A percentile compares a stretch with the other conserved stretches of the same genome.
These are phyloP conservation scores for Nannizziopsis arthrosporioides DNA, from an alignment of 2,329 filamentous ascomycete genomes.

Conservation along the genomic window DNA sequence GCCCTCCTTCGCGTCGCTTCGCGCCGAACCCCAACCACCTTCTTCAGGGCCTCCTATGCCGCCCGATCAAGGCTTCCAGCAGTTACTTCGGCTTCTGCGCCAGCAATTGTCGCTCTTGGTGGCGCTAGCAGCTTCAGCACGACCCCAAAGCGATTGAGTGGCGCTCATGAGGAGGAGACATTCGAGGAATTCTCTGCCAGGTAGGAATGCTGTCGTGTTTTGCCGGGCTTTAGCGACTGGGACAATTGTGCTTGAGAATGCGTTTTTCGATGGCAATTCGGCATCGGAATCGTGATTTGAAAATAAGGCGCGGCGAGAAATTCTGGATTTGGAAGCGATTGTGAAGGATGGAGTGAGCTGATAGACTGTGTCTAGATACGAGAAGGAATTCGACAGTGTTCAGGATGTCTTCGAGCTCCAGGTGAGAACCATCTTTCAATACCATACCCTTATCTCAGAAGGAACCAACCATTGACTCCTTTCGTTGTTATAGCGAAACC, in stretches of 20 bases:
- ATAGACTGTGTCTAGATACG: constrained; percentile 55
- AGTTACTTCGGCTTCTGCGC: constrained; percentile 42
- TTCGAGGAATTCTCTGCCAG: constrained; percentile 98
- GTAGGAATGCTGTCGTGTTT: constrained; percentile 44
- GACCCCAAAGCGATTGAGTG: constrained; percentile 45
- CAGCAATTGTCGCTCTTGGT: constrained; percentile 42
- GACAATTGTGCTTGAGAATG: too few species aligned
- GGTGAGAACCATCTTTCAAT: constrained; percentile 45
- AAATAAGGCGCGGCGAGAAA: constrained; percentile 19
- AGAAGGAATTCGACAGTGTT: constrained; percentile 96
- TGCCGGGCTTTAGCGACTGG: constrained; percentile 1
- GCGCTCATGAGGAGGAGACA: constrained; percentile 77
- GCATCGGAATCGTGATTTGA: constrained; percentile 21
- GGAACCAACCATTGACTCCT: neutral
- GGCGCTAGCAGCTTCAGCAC: constrained; percentile 53
- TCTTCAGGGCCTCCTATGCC: constrained; percentile 54
- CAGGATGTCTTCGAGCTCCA: constrained; percentile 99
- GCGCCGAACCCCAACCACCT: constrained; percentile 49
- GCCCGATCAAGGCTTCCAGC: constrained; percentile 47
- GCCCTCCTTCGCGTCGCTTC: constrained; percentile 59
- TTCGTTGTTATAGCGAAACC: constrained; percentile 56
- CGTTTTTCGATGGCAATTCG: neutral
- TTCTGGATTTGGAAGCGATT: neutral
- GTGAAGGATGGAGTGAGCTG: constrained; percentile 20
- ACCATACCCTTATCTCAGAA: constrained; percentile 16